Percentiles rank a stretch among this genome's conserved stretches.
These are phyloP conservation scores for Entoloma clypeatum DNA, from an alignment of 1,284 basidiomycete genomes.

Conservation along the genomic window DNA sequence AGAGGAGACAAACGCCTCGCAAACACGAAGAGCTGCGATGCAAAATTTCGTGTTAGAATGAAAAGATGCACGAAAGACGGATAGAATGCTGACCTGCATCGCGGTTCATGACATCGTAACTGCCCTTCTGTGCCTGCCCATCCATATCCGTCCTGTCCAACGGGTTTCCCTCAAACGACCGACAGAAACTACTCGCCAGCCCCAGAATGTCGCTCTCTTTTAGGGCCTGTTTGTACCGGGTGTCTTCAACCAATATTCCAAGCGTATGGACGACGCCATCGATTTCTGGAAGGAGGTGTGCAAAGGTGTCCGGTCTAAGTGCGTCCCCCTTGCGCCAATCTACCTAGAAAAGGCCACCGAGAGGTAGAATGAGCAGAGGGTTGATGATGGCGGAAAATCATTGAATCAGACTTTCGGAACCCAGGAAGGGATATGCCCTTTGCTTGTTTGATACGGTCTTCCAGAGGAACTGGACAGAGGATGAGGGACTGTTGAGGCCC, in stretches of 20 bases:
- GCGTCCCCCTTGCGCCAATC: conserved; percentile 81
- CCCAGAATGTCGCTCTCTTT: conserved; percentile 53
- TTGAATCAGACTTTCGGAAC: conserved; percentile 53
- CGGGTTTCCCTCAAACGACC: conserved; percentile 52
- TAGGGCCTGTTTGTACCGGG: conserved; percentile 76
- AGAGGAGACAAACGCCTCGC: conserved; percentile 64
- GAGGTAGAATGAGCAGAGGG: conserved; percentile 5
- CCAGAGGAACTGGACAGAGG: conserved; percentile 70
- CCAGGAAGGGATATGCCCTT: conserved; percentile 90
- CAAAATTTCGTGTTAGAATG: conserved; percentile 1
- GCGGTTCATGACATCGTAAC: conserved; percentile 83
- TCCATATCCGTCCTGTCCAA: conserved; percentile 44
- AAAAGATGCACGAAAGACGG: background rate
- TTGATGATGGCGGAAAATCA: conserved; percentile 7
- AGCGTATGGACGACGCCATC: conserved; percentile 91
- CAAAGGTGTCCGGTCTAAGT: conserved; percentile 72
- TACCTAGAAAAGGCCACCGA: conserved; percentile 45
- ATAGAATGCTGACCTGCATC: conserved; percentile 71
- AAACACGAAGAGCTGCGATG: conserved; percentile 64
- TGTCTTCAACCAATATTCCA: conserved; percentile 86
- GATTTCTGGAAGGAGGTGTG: conserved; percentile 58
- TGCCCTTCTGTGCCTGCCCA: conserved; percentile 27
- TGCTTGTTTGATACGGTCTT: conserved; percentile 78
- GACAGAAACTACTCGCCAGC: conserved; percentile 45
- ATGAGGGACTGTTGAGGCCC: background rate